These are phyloP conservation scores for Kwoniella botswanensis DNA, from an alignment of 768 basidiomycete species.

Conservation along the genomic window DNA sequence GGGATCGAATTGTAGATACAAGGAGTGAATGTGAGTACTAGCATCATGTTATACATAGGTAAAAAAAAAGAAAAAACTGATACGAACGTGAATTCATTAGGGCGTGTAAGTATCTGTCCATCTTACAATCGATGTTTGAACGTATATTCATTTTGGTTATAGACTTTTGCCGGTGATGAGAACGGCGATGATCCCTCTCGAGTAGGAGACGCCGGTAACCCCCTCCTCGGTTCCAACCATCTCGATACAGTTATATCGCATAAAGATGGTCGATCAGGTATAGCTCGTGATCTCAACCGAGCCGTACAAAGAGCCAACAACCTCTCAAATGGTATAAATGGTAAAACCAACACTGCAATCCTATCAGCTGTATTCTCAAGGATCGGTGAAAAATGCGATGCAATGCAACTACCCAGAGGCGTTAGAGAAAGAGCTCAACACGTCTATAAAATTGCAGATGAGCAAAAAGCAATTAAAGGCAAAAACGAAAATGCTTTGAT, in stretches of 20 bases:
- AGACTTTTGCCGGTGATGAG: conserved; percentile 99
- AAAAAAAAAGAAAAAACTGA: no score
- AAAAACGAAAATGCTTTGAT: conserved; percentile 92
- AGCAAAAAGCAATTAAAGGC: conserved; percentile 79
- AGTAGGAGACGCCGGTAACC: conserved; percentile 95
- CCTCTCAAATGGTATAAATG: conserved; percentile 60
- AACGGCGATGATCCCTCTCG: conserved; percentile 99
- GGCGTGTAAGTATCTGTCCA: conserved; percentile 39
- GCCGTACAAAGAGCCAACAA: conserved; percentile 74
- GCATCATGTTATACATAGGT: not conserved
- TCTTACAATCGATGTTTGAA: not conserved
- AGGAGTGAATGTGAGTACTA: conserved; percentile 78
- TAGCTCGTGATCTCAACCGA: conserved; percentile 88
- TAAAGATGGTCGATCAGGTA: conserved; percentile 90
- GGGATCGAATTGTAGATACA: conserved; percentile 95
- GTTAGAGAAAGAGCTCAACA: conserved; percentile 97
- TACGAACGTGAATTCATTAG: conserved; percentile 7
- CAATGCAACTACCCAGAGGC: conserved; percentile 88
- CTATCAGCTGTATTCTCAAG: conserved; percentile 87
- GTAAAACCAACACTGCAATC: conserved; percentile 59
- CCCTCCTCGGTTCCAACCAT: conserved; percentile 92
- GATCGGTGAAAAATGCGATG: conserved; percentile 92
- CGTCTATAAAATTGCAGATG: conserved; percentile 94
- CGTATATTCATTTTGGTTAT: conserved; percentile 31
- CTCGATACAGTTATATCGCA: conserved; percentile 94